Evolutionary conservation across 352 stramenopile genomes (phyloP), one percentile per base, ranked within the genome.

Genomic region (Phytophthora multivora): DNA sequence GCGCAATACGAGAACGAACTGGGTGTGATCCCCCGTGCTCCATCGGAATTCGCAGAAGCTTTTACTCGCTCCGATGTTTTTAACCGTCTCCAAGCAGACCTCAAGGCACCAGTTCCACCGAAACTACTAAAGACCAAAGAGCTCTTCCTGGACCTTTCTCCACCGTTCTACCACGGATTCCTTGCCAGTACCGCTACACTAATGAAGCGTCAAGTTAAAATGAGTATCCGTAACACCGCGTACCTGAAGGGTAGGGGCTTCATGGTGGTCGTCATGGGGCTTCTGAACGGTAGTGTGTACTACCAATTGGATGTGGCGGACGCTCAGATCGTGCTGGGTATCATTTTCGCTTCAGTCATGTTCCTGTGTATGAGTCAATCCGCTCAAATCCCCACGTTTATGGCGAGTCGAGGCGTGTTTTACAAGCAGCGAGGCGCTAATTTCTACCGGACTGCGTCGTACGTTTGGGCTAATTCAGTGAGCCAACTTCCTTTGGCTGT

Each of bases 291-390:
- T 3, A 74, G 41, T 15, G 56, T 66, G 4, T 83, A 76, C 56
- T 83, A 75, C 55, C 66, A 83, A 38, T 69, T 83, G 47, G 51
- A 75, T n/a, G 18, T 48, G 13, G 45, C 30, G 1, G 19, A 83
- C 5, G 55, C 67, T 1, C 57, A 75, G 18, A 49, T 76, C 13
- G 59, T 90, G 5, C 64, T 95, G 50, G 86, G 89, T 11, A 73
- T 93, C 23, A 63, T 93, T 9, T 96, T 93, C 59, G 66, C 82
- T 26, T 73, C 70, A 13, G 63, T 91, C 33, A 75, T 97, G 47
- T 93, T 90, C 51, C 59, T 90, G 5, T 79, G 73, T 11, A 46
- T 96, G 30, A 79, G 79, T 30, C 75, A 83, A 16, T 82, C 88
- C 54, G 45, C 83, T 5, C 75, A 86, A 41, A 71, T 96, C n/a